phyloP scores from a whole-genome alignment of 345 rosid genomes.

The Combretum micranthum region DNA sequence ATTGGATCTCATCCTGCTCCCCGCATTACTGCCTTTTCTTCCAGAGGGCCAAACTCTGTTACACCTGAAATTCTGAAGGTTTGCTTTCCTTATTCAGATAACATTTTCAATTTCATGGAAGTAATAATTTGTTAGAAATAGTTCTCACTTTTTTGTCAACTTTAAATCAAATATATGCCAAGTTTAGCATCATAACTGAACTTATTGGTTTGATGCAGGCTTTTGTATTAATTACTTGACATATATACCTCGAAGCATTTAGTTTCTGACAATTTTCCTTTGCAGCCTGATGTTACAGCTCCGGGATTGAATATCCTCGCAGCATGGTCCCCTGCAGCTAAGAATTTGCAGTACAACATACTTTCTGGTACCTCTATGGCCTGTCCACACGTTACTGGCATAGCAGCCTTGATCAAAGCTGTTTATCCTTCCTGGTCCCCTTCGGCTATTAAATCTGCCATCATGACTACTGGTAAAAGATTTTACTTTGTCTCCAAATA shows the following conservation, averaged over 20 bases:
- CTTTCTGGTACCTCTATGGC: slow-evolving; percentile 75
- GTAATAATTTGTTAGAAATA: too few relatives aligned
- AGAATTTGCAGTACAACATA: slow-evolving; percentile 34
- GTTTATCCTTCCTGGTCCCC: slow-evolving; percentile 52
- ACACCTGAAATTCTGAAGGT: slow-evolving; percentile 55
- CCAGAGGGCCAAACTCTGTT: slow-evolving; percentile 46
- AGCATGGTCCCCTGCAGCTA: slow-evolving; percentile 50
- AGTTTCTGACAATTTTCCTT: slow-evolving; percentile 1
- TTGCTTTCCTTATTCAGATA: neutral
- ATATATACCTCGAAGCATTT: neutral
- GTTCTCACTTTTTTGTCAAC: too few relatives aligned
- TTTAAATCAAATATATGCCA: too few relatives aligned
- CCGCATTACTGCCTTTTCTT: slow-evolving; percentile 42
- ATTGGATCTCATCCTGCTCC: slow-evolving; percentile 42
- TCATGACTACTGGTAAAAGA: slow-evolving; percentile 61
- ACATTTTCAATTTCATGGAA: too few relatives aligned
- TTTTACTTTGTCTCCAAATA: neutral
- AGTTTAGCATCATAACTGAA: too few relatives aligned
- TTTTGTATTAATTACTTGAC: neutral
- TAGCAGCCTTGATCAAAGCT: slow-evolving; percentile 49
- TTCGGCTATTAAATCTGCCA: slow-evolving; percentile 60
- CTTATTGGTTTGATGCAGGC: too few relatives aligned
- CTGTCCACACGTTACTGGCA: slow-evolving; percentile 63
- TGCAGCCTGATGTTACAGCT: slow-evolving; percentile 50
- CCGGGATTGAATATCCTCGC: slow-evolving; percentile 58